These are phyloP conservation scores for Cryptococcus sp. DNA, from an alignment of 1,284 basidiomycete genomes.

Conservation along the genomic window DNA sequence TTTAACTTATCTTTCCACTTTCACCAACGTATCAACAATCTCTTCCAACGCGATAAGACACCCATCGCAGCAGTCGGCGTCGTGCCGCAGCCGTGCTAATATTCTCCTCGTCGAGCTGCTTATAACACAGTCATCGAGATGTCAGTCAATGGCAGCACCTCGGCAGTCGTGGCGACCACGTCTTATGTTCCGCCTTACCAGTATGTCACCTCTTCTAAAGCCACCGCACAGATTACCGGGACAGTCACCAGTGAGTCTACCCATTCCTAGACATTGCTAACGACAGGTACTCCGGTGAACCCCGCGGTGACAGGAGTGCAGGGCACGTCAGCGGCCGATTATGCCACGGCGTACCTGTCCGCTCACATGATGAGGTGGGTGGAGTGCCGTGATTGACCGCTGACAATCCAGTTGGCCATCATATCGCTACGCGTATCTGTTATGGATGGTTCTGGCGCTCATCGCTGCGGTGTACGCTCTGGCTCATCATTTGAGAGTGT, in stretches of 20 bases:
- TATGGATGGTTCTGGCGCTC: conserved; percentile 45
- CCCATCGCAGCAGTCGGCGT: too few species aligned
- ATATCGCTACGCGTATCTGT: conserved; percentile 48
- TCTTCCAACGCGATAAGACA: too few species aligned
- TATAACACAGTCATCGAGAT: conserved; percentile 12
- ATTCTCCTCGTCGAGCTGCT: too few species aligned
- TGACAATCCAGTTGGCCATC: conserved; percentile 34
- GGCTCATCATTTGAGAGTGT: conserved; percentile 46
- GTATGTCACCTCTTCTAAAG: conserved; percentile 36
- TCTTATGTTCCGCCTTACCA: conserved; percentile 40
- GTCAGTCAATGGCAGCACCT: conserved; percentile 36
- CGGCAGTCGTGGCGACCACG: conserved; percentile 30
- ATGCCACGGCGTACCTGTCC: conserved; percentile 43
- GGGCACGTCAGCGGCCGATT: conserved; percentile 28
- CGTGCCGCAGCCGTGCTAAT: too few species aligned
- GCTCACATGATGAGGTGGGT: conserved; percentile 50
- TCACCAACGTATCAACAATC: too few species aligned
- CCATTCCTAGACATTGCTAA: background rate
- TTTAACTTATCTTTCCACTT: too few species aligned
- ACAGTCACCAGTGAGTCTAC: conserved; percentile 31
- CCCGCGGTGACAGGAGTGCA: conserved; percentile 29
- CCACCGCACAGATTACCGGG: conserved; percentile 33
- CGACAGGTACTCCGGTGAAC: conserved; percentile 13
- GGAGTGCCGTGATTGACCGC: background rate
- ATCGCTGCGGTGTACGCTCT: conserved; percentile 40